Conservation (phyloP, 2,329 filamentous ascomycete genomes). For the Grosmannia penicillata region DNA sequence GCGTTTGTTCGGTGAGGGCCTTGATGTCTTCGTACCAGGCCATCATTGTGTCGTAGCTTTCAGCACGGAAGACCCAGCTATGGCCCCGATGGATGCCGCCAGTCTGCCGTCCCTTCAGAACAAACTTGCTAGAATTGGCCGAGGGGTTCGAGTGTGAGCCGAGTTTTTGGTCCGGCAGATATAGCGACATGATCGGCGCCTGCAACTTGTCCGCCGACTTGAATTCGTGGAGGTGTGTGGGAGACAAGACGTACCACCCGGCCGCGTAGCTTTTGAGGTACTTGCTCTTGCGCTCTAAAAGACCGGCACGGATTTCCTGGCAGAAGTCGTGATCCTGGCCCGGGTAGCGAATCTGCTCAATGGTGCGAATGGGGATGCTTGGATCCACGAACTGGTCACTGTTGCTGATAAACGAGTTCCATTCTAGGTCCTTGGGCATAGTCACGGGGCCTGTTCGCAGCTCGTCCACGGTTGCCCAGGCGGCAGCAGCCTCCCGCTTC, state of each 20-base stretch:
- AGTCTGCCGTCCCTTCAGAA: conserved; percentile 90
- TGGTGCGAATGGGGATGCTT: conserved; percentile 57
- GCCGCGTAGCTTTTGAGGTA: conserved; percentile 95
- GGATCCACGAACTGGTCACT: conserved; percentile 84
- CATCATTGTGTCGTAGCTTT: conserved; percentile 84
- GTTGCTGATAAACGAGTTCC: conserved; percentile 64
- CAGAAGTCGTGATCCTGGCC: conserved; percentile 73
- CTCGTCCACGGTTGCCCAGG: conserved; percentile 63
- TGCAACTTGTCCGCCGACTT: conserved; percentile 92
- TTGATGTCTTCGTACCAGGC: conserved; percentile 94
- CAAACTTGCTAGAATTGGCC: conserved; percentile 90
- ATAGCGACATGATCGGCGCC: conserved; percentile 89
- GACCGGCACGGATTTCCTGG: conserved; percentile 74
- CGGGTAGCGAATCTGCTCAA: conserved; percentile 79
- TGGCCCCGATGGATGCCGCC: conserved; percentile 78
- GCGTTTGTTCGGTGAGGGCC: conserved; percentile 71
- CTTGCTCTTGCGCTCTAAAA: conserved; percentile 95
- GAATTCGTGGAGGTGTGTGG: conserved; percentile 96
- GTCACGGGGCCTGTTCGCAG: conserved; percentile 71
- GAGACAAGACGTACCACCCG: conserved; percentile 91
- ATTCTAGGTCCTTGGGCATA: conserved; percentile 92
- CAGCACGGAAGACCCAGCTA: conserved; percentile 57
- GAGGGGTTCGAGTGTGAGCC: conserved; percentile 75
- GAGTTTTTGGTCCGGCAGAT: conserved; percentile 86
- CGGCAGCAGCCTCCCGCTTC: conserved; percentile 77